phyloP scores from a whole-genome alignment of 306 rosid genomes.

The Begonia masoniana region DNA sequence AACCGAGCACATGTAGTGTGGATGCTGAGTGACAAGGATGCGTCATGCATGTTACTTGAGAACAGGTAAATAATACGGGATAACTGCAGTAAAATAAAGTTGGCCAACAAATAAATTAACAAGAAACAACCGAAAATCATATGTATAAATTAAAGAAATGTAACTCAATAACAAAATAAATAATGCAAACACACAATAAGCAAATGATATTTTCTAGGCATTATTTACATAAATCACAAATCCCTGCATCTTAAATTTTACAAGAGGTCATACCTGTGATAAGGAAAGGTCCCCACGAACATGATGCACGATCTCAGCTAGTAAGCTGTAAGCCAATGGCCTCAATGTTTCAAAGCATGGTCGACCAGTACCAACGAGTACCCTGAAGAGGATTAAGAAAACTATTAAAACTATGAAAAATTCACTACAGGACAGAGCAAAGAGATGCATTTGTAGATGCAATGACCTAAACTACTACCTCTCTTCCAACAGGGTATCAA shows the following conservation, averaged over 20 bases:
- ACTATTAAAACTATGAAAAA: neutral
- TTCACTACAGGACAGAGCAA: slow-evolving; percentile 4
- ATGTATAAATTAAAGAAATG: too few species aligned
- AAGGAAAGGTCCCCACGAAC: slow-evolving; percentile 85
- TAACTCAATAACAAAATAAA: too few species aligned
- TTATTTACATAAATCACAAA: neutral
- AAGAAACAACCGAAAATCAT: too few species aligned
- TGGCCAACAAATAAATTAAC: too few species aligned
- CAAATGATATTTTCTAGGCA: neutral
- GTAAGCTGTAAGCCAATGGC: slow-evolving; percentile 92
- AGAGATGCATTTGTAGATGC: neutral
- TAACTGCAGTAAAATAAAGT: slow-evolving; percentile 44
- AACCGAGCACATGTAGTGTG: slow-evolving; percentile 98
- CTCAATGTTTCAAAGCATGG: slow-evolving; percentile 97
- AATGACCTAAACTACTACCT: slow-evolving; percentile 38
- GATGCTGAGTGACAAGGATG: slow-evolving; percentile 87
- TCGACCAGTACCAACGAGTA: slow-evolving; percentile 88
- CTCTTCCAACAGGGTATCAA: slow-evolving; percentile 89
- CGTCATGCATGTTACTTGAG: slow-evolving; percentile 98
- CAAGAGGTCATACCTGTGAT: slow-evolving; percentile 46
- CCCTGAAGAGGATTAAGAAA: slow-evolving; percentile 34
- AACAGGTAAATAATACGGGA: slow-evolving; percentile 92
- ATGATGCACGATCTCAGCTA: slow-evolving; percentile 99
- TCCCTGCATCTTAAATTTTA: neutral
- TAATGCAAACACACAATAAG: too few species aligned